Evolutionary conservation across 2,329 filamentous ascomycete genomes (phyloP), one percentile per base, ranked within the genome.

Genomic region (Coniochaeta prunicola): DNA sequence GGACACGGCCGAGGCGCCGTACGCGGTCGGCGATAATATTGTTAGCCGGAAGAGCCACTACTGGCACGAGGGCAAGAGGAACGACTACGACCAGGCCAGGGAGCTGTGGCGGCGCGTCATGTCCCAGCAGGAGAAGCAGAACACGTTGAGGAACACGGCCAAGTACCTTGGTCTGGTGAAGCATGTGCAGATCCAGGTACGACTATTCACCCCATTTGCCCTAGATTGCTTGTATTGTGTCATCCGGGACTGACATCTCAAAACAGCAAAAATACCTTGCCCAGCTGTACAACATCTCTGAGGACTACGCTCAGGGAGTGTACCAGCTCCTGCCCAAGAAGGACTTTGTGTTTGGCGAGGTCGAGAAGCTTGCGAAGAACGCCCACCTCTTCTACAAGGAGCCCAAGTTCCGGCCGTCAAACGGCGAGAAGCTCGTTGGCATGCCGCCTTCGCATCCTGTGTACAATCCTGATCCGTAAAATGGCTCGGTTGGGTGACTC

Each of bases 41-140:
- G 72, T 80, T 45, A 76, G 74, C 60, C 74, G 79, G 56, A 80
- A 82, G 70, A 77, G 75, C 62, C 78, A 83, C 64, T 81, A 77
- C 69, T 81, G 74, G 71, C 79, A 82, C 63, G 79, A 83, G 64
- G 80, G 78, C 21, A 78, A 79, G 67, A 71, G 72, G 63, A 77
- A 69, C 61, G 80, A 83, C 55, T 82, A 83, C 64, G 75, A 76
- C 26, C 80, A 83, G 65, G 74, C 78, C 3, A 73, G 71, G 4
- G 75, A 77, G 60, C 73, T 83, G 12, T 83, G 79, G 71, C 65
- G 62, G 21, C 67, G 72, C 12, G 79, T 80, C 58, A 81, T 83
- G 78, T 73, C 65, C 56, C 70, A 74, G 12, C 62, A 74, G 58
- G 69, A 73, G 62, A 71, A 75, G 33, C 65, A 74, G 55, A 75